A percentile compares a stretch with the other conserved stretches of the same genome.
phyloP scores from a whole-genome alignment of 2,329 filamentous ascomycete species.

The Botrytis tulipae region DNA sequence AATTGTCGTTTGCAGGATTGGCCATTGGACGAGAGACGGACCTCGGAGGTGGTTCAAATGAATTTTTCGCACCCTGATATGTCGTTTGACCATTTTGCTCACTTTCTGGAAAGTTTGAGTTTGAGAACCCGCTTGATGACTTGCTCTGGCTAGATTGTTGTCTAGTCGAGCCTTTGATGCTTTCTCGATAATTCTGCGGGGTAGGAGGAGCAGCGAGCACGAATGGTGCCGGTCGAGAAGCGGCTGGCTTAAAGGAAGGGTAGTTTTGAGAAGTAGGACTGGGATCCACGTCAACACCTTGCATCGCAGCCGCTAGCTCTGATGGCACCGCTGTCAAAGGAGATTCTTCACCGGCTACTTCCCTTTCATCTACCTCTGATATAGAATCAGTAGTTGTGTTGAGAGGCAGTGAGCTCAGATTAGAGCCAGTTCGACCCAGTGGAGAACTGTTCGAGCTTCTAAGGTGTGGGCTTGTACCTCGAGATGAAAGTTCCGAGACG shows the following conservation, averaged over 20 bases:
- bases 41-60: slow-evolving; percentile 17
- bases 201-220: slow-evolving; percentile 33
- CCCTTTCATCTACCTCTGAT: slow-evolving; percentile 36
- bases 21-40: slow-evolving; percentile 3
- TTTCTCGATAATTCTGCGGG: slow-evolving; percentile 25
- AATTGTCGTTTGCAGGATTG: background rate
- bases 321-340: slow-evolving; percentile 29
- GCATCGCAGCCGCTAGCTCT: slow-evolving; percentile 33
- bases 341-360: slow-evolving; percentile 22
- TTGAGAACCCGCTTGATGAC: background rate
- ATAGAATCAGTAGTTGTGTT: slow-evolving; percentile 33
- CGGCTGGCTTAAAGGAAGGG: slow-evolving; percentile 1
- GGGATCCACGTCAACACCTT: slow-evolving; percentile 31
- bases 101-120: slow-evolving; percentile 1
- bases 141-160: background rate
- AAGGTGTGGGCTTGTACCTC: slow-evolving; percentile 31
- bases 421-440: slow-evolving; percentile 29
- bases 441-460: slow-evolving; percentile 32
- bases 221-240: slow-evolving; percentile 27
- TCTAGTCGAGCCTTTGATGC: slow-evolving; percentile 12
- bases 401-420: slow-evolving; percentile 26
- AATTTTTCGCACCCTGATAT: background rate
- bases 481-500: slow-evolving; percentile 27
- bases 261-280: slow-evolving; percentile 24
- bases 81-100: background rate